A percentile compares a stretch with the other conserved stretches of the same genome.
Evolutionary conservation across 345 rosid species (phyloP).

Genomic region (Brassica incana): DNA sequence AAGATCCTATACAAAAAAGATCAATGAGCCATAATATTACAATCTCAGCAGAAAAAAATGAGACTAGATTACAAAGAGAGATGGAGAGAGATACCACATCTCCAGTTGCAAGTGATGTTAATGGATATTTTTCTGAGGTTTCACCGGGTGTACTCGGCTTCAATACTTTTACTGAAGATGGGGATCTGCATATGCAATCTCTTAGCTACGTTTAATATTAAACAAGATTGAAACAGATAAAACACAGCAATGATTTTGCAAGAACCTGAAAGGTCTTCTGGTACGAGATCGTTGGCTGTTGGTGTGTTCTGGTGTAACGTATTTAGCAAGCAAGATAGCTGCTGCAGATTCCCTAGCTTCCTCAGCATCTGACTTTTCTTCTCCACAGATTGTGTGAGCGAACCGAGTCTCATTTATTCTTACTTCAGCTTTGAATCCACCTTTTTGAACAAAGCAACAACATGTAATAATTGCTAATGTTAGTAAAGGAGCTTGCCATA

Average conservation of each 20-base stretch:
- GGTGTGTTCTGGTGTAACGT: slow-evolving; percentile 22
- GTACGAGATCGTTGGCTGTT: not conserved
- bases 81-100: too few relatives aligned
- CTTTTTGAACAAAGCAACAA: slow-evolving; percentile 33
- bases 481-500: not conserved
- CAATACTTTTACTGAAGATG: not conserved
- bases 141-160: not conserved
- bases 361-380: slow-evolving; percentile 31
- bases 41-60: too few relatives aligned
- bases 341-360: slow-evolving; percentile 77
- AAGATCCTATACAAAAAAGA: too few relatives aligned
- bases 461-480: not conserved
- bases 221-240: not conserved
- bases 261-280: not conserved
- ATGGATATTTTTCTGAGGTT: not conserved
- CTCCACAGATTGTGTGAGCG: slow-evolving; percentile 41
- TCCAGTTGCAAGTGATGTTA: too few relatives aligned
- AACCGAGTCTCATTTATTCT: slow-evolving; percentile 42
- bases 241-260: not conserved
- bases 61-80: too few relatives aligned
- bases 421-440: slow-evolving; percentile 58
- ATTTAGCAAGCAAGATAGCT: slow-evolving; percentile 34
- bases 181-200: not conserved
- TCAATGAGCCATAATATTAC: too few relatives aligned
- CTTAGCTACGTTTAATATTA: too few relatives aligned